phyloP scores from a whole-genome alignment of 345 rosid genomes.

The Citropsis articulata region DNA sequence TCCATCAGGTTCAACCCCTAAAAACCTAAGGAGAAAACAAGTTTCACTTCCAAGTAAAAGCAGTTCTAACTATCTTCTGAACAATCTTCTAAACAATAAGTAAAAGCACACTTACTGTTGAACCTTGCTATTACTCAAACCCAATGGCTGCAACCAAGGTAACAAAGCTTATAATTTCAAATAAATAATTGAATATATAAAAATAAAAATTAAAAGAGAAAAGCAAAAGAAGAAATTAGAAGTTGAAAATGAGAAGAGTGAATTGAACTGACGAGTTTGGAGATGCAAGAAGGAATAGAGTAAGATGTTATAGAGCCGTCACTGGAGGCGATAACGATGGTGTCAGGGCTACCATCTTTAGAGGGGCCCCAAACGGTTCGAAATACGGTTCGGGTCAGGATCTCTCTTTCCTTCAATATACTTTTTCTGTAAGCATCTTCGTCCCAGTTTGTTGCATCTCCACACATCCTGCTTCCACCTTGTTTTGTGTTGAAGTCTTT shows the following conservation, averaged over 20 bases:
- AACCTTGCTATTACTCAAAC: slow-evolving; percentile 26
- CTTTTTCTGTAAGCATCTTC: slow-evolving; percentile 66
- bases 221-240: background rate
- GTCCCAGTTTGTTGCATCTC: slow-evolving; percentile 81
- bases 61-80: background rate
- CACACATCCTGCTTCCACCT: slow-evolving; percentile 33
- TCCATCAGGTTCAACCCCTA: slow-evolving; percentile 58
- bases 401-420: slow-evolving; percentile 66
- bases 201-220: background rate
- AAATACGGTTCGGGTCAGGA: slow-evolving; percentile 65
- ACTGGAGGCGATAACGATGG: slow-evolving; percentile 68
- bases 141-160: slow-evolving; percentile 35
- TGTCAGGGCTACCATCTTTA: slow-evolving; percentile 46
- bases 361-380: slow-evolving; percentile 84
- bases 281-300: slow-evolving; percentile 61
- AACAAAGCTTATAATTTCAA: background rate
- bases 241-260: background rate
- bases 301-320: slow-evolving; percentile 79
- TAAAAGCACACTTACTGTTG: slow-evolving; percentile 40
- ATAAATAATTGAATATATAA: background rate
- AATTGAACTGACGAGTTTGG: slow-evolving; percentile 41
- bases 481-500: background rate
- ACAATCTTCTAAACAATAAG: background rate
- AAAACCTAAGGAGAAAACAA: slow-evolving; percentile 21
- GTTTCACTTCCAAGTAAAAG: background rate